Percentiles rank a stretch among this genome's conserved stretches.
These are phyloP conservation scores for Thelonectria rubi DNA, from an alignment of 2,329 filamentous ascomycete genomes.

Conservation along the genomic window DNA sequence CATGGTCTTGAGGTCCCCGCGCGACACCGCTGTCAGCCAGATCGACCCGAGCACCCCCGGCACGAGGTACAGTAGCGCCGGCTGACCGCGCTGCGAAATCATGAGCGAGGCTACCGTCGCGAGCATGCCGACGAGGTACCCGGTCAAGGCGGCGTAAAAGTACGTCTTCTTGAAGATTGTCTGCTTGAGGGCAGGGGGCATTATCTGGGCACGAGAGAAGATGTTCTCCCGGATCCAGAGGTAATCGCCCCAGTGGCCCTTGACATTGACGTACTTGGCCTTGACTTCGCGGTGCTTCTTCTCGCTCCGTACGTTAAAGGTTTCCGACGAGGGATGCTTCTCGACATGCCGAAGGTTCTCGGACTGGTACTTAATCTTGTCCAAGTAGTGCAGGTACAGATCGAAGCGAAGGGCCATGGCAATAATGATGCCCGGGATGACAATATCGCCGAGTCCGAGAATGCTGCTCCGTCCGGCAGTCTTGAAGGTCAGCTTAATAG, in stretches of 20 bases:
- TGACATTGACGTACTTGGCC: constrained; percentile 64
- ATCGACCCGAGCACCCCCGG: constrained; percentile 80
- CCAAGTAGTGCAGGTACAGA: constrained; percentile 82
- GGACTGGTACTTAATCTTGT: constrained; percentile 63
- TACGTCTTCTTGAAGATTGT: constrained; percentile 81
- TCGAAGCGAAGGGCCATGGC: constrained; percentile 91
- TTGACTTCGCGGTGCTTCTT: constrained; percentile 60
- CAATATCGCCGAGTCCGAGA: constrained; percentile 93
- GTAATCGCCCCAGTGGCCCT: constrained; percentile 82
- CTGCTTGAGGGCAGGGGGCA: constrained; percentile 49
- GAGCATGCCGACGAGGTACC: constrained; percentile 82
- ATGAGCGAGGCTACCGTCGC: constrained; percentile 80
- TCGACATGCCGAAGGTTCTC: constrained; percentile 47
- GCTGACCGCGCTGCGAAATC: constrained; percentile 82
- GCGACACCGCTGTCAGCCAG: constrained; percentile 76
- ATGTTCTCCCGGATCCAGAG: constrained; percentile 71
- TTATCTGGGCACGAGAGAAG: constrained; percentile 35
- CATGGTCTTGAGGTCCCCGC: constrained; percentile 78
- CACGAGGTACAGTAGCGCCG: constrained; percentile 90
- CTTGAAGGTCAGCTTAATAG: constrained; percentile 87
- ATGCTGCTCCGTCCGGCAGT: constrained; percentile 76
- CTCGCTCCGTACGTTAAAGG: constrained; percentile 48
- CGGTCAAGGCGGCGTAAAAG: constrained; percentile 79
- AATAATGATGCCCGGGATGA: constrained; percentile 91
- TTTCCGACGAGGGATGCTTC: constrained; percentile 46